These are phyloP conservation scores for Strigomonas galati DNA, from an alignment of 208 protist species.

Conservation along the genomic window DNA sequence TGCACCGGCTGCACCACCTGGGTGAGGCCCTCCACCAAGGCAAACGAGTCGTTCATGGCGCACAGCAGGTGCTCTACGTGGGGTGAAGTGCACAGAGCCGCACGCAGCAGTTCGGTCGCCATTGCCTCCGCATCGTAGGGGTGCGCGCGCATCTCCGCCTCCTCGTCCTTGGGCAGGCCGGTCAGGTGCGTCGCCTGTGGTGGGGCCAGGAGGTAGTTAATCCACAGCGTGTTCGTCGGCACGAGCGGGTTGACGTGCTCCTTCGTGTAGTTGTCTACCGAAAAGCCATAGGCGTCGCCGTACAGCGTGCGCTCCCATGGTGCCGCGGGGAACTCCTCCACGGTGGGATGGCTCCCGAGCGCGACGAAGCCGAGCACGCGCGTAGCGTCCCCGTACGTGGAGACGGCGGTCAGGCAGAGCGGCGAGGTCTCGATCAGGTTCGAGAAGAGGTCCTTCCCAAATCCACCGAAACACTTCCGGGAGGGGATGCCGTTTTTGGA, in stretches of 20 bases:
- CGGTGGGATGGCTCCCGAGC: constrained; percentile 24
- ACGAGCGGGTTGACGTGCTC: constrained; percentile 12
- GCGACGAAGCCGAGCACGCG: constrained; percentile 50
- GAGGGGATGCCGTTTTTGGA: constrained; percentile 39
- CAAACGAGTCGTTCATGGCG: constrained; percentile 24
- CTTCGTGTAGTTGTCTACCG: constrained; percentile 10
- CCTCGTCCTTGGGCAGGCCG: not conserved
- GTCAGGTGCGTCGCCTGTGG: constrained; percentile 21
- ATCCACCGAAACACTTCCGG: constrained; percentile 28
- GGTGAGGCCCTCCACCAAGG: constrained; percentile 16
- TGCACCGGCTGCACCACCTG: not conserved
- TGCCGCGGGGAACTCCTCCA: not conserved
- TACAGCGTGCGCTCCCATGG: constrained; percentile 12
- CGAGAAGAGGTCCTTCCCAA: constrained; percentile 34
- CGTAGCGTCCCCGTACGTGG: constrained; percentile 17
- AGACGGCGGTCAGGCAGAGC: constrained; percentile 59
- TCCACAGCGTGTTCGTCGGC: constrained; percentile 68
- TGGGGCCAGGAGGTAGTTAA: constrained; percentile 56
- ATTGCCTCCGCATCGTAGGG: constrained; percentile 30
- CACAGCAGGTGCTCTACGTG: constrained; percentile 45
- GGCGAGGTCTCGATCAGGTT: constrained; percentile 64
- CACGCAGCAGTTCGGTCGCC: constrained; percentile 34
- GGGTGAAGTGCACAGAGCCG: constrained; percentile 40
- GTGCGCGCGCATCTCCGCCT: not conserved
- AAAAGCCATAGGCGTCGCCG: not conserved